Percentiles rank a stretch among this genome's conserved stretches.
Evolutionary conservation across 345 rosid species (phyloP).

Genomic region (Turritis glabra): DNA sequence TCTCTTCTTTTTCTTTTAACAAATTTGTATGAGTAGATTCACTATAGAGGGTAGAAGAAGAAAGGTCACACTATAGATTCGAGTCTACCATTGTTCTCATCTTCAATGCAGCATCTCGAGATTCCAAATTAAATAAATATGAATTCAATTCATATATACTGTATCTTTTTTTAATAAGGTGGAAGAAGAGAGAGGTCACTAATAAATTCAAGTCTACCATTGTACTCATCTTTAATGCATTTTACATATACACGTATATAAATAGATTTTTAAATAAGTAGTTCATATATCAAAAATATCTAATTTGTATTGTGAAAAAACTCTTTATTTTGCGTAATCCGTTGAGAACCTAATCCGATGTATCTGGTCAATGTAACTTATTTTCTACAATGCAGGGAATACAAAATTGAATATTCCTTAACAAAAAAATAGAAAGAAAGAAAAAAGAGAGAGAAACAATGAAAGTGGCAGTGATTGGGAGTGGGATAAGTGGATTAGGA

Average conservation of each 20-base stretch:
- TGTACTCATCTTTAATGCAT: not conserved
- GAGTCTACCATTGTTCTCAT: conserved; percentile 5
- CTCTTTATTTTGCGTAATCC: not conserved
- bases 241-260: not conserved
- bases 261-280: not conserved
- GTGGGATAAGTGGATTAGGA: conserved; percentile 63
- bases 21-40: not conserved
- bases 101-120: not conserved
- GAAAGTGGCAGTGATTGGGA: conserved; percentile 70
- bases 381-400: conserved; percentile 31
- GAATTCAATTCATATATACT: too few species aligned
- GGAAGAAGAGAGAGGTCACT: conserved; percentile 19
- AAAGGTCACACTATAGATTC: not conserved
- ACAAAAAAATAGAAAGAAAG: not conserved
- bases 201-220: conserved; percentile 16
- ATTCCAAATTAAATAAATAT: not conserved
- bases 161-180: not conserved
- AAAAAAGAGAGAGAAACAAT: conserved; percentile 10
- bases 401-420: not conserved
- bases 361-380: conserved; percentile 29
- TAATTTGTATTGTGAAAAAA: not conserved
- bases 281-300: not conserved
- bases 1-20: not conserved
- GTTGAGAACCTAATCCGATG: not conserved
- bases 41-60: not conserved